Evolutionary conservation across 768 basidiomycete species (phyloP).

Genomic region (Kwoniella shandongensis): DNA sequence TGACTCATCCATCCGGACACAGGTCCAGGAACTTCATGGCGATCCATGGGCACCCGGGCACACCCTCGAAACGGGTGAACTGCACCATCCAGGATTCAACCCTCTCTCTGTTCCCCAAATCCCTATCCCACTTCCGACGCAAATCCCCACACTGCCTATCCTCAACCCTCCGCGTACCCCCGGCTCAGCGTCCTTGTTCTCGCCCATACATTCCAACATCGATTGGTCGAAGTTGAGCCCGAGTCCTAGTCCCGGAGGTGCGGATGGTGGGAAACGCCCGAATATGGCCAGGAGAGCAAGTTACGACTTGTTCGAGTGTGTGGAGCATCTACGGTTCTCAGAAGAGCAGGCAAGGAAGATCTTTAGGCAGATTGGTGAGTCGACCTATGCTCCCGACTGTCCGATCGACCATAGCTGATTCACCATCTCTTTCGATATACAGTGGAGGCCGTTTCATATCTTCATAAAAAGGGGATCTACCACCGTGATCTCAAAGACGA

Average conservation of each 20-base stretch:
- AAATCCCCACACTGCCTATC: neutral
- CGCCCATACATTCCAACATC: conserved; percentile 11
- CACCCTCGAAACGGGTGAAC: conserved; percentile 15
- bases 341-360: conserved; percentile 78
- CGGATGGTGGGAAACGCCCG: conserved; percentile 25
- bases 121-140: conserved; percentile 3
- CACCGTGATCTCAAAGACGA: conserved; percentile 58
- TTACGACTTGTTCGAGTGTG: conserved; percentile 92
- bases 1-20: neutral
- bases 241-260: neutral
- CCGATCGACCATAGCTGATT: neutral
- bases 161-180: conserved; percentile 17
- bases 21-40: conserved; percentile 93
- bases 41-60: conserved; percentile 67
- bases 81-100: neutral
- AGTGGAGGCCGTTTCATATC: conserved; percentile 77
- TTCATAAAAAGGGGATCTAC: conserved; percentile 57
- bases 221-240: conserved; percentile 22
- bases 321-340: conserved; percentile 78
- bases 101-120: conserved; percentile 14
- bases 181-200: conserved; percentile 14
- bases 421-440: neutral
- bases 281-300: conserved; percentile 68
- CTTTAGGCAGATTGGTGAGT: conserved; percentile 68
- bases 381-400: neutral